These are phyloP conservation scores for Pseudogymnoascus sp. DNA, from an alignment of 2,329 filamentous ascomycete species.

Conservation along the genomic window DNA sequence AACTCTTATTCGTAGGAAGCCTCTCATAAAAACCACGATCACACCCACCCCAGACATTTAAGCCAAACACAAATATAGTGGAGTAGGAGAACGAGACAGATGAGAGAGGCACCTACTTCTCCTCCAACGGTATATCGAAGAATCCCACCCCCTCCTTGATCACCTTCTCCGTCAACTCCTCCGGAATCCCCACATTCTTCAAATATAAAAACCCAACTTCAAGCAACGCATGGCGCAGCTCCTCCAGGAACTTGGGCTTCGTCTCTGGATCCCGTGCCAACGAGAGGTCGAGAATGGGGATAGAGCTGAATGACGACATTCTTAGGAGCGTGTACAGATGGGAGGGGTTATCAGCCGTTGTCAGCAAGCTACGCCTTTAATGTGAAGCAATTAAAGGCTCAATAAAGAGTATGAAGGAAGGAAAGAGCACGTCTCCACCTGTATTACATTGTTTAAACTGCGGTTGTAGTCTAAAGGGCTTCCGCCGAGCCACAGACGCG, in stretches of 20 bases:
- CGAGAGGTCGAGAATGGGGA: conserved; percentile 71
- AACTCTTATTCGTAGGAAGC: not conserved
- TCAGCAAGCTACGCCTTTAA: not conserved
- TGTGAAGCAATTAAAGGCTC: not conserved
- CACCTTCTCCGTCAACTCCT: conserved; percentile 56
- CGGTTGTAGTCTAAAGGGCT: not conserved
- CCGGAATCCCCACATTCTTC: conserved; percentile 66
- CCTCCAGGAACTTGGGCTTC: conserved; percentile 62
- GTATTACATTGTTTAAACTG: not conserved
- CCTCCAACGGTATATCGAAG: conserved; percentile 66
- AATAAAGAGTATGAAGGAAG: not conserved
- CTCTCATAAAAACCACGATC: not conserved
- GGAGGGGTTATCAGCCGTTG: not conserved
- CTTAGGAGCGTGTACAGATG: not conserved
- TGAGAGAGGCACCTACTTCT: conserved; percentile 50
- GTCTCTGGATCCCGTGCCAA: conserved; percentile 53
- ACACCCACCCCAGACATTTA: not conserved
- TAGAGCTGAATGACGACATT: conserved; percentile 55
- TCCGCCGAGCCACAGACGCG: not conserved
- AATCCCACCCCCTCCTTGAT: conserved; percentile 62
- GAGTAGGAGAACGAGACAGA: conserved; percentile 3
- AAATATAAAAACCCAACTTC: conserved; percentile 87
- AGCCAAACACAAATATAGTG: not conserved
- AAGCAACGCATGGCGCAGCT: conserved; percentile 67
- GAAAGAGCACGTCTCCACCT: not conserved